These are phyloP conservation scores for Populus hybrid DNA, from an alignment of 441 rosid genomes.

Conservation along the genomic window DNA sequence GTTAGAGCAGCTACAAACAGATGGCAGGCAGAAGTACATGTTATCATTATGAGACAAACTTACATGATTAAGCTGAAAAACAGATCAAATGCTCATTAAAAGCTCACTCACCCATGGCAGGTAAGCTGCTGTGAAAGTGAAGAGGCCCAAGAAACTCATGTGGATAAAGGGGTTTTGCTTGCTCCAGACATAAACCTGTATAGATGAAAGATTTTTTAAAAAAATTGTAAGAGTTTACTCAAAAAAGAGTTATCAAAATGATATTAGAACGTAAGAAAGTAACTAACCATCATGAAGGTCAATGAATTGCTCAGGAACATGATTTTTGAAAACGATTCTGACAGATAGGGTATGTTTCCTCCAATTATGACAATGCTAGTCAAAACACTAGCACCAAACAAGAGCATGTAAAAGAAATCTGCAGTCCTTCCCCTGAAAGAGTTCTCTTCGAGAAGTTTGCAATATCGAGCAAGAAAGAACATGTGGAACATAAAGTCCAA, in stretches of 20 bases:
- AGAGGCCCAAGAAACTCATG: constrained; percentile 98
- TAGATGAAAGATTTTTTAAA: constrained; percentile 2
- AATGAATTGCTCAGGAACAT: constrained; percentile 98
- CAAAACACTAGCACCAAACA: constrained; percentile 86
- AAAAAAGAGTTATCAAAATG: constrained; percentile 9
- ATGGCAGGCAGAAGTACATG: neutral
- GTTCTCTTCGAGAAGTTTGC: constrained; percentile 99
- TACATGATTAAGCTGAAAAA: neutral
- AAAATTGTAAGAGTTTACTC: neutral
- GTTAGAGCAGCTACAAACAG: neutral
- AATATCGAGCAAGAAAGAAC: constrained; percentile 99
- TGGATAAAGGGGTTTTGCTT: constrained; percentile 98
- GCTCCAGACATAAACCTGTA: constrained; percentile 99
- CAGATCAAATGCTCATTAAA: neutral
- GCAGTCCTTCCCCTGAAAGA: constrained; percentile 99
- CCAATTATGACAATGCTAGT: constrained; percentile 92
- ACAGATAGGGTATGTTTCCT: constrained; percentile 91
- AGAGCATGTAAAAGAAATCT: constrained; percentile 96
- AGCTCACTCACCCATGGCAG: constrained; percentile 86
- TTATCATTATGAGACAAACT: neutral
- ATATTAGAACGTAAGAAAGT: constrained; percentile 11
- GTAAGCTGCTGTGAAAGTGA: constrained; percentile 97
- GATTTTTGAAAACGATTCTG: constrained; percentile 89
- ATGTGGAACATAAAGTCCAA: constrained; percentile 97
- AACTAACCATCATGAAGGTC: constrained; percentile 96